These are phyloP conservation scores for Entomortierella parvispora DNA, from an alignment of 192 early-diverging fungal genomes.

Conservation along the genomic window DNA sequence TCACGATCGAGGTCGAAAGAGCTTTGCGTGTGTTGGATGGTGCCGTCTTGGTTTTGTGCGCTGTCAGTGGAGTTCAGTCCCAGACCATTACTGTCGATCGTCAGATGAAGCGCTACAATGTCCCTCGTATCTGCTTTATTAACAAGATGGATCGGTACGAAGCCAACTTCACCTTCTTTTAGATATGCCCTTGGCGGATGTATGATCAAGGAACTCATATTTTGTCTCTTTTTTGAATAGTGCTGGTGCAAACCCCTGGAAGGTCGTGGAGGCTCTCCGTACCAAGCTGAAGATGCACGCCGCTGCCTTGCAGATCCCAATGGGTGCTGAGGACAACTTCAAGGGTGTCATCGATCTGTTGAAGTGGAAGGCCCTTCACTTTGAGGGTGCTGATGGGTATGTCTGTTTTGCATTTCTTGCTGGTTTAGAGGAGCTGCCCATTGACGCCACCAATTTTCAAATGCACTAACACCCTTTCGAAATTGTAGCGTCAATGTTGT, in stretches of 20 bases:
- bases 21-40: constrained; percentile 88
- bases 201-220: too few relatives aligned
- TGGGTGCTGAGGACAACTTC: constrained; percentile 89
- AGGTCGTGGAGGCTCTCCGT: constrained; percentile 84
- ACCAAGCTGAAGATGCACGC: constrained; percentile 81
- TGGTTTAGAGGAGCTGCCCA: too few relatives aligned
- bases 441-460: neutral
- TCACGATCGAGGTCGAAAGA: constrained; percentile 91
- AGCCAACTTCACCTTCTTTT: too few relatives aligned
- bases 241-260: constrained; percentile 84
- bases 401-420: too few relatives aligned
- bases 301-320: constrained; percentile 84
- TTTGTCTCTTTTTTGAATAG: constrained; percentile 11
- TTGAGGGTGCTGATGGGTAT: constrained; percentile 91
- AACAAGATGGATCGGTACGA: constrained; percentile 93
- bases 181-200: too few relatives aligned
- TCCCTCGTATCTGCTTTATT: constrained; percentile 88
- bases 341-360: constrained; percentile 94
- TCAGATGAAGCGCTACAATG: constrained; percentile 90
- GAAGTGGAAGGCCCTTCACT: constrained; percentile 86
- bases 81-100: constrained; percentile 92
- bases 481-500: constrained; percentile 71
- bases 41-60: constrained; percentile 86
- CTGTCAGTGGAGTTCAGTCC: constrained; percentile 87
- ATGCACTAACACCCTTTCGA: neutral